phyloP scores from a whole-genome alignment of 2,329 filamentous ascomycete species.

The Microdochium trichocladiopsis region DNA sequence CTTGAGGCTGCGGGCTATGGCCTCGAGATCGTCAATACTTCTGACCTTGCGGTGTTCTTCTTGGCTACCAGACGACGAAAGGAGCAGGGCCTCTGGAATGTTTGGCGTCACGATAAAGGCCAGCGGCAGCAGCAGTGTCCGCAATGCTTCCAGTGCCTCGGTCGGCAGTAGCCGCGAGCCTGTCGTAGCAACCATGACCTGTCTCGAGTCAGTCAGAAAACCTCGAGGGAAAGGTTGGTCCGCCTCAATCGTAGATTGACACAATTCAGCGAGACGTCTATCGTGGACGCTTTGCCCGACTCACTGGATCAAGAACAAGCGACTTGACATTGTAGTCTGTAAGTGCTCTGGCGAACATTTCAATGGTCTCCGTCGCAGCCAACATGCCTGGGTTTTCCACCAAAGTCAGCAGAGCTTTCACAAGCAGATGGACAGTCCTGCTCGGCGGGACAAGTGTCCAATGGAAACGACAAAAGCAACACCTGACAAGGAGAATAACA shows the following conservation, averaged over 20 bases:
- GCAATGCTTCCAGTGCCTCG: slow-evolving; percentile 55
- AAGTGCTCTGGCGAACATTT: slow-evolving; percentile 60
- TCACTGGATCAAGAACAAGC: slow-evolving; percentile 70
- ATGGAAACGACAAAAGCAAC: not conserved
- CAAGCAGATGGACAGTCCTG: no score
- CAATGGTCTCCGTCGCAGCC: slow-evolving; percentile 63
- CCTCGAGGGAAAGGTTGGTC: not conserved
- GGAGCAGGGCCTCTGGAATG: slow-evolving; percentile 63
- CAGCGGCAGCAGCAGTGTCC: slow-evolving; percentile 52
- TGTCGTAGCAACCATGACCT: slow-evolving; percentile 93
- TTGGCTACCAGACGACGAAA: slow-evolving; percentile 42
- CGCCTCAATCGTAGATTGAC: no score
- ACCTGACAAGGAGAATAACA: slow-evolving; percentile 4
- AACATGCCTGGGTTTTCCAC: slow-evolving; percentile 66
- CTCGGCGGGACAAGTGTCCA: no score
- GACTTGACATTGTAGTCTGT: slow-evolving; percentile 46
- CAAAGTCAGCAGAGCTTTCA: slow-evolving; percentile 1
- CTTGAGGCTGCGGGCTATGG: slow-evolving; percentile 59
- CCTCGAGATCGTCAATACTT: slow-evolving; percentile 58
- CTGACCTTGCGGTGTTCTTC: slow-evolving; percentile 32
- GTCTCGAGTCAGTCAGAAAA: slow-evolving; percentile 4
- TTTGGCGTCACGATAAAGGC: slow-evolving; percentile 72
- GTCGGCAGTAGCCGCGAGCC: slow-evolving; percentile 62
- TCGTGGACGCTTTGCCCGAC: slow-evolving; percentile 11
- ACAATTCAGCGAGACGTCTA: not conserved